These are phyloP conservation scores for Kalmanozyma brasiliensis DNA, from an alignment of 1,284 basidiomycete species.

Conservation along the genomic window DNA sequence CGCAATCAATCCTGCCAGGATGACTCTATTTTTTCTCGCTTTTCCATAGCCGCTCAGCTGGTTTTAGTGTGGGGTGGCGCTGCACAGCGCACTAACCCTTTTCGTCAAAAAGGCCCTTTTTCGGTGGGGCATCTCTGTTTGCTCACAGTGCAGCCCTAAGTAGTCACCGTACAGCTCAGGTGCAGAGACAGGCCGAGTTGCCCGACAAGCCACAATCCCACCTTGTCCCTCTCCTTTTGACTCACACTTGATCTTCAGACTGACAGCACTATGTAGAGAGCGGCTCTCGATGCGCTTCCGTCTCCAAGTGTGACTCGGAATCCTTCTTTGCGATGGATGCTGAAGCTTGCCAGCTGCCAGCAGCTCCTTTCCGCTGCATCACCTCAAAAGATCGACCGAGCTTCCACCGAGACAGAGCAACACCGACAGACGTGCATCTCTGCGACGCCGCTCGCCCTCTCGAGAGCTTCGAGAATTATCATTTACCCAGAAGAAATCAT, in stretches of 20 bases:
- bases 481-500: too few species aligned
- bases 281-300: too few species aligned
- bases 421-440: too few species aligned
- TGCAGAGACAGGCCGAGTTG: neutral
- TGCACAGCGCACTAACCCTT: too few species aligned
- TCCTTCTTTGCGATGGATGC: too few species aligned
- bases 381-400: neutral
- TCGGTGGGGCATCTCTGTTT: neutral
- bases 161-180: slow-evolving; percentile 24
- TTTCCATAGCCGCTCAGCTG: too few species aligned
- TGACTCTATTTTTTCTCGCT: neutral
- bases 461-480: neutral
- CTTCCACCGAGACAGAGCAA: neutral
- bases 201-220: neutral
- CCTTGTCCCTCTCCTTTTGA: neutral
- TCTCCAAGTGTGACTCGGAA: too few species aligned
- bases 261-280: too few species aligned
- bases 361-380: neutral
- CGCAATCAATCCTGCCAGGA: too few species aligned
- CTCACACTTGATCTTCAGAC: neutral
- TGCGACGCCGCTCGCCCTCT: neutral
- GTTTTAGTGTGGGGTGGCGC: too few species aligned
- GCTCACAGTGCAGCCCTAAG: neutral
- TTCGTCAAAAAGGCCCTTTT: neutral
- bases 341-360: neutral